Evolutionary conservation across 768 basidiomycete genomes (phyloP).

Genomic region (Lepiota venenata): DNA sequence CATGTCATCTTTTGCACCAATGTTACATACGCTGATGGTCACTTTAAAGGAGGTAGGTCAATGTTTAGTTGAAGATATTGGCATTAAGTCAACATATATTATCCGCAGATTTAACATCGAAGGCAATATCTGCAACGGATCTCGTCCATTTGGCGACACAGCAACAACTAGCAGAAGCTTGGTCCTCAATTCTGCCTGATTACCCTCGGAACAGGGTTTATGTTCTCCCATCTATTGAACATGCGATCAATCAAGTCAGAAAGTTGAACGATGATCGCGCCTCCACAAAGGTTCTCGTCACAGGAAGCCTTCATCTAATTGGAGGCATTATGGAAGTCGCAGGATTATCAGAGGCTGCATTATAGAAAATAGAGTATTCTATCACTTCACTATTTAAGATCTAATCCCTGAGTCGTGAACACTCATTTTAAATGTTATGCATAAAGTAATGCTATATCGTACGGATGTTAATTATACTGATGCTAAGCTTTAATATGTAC

Average conservation of each 20-base stretch:
- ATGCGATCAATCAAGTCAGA: constrained; percentile 72
- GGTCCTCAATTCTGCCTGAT: constrained; percentile 58
- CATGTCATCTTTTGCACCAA: constrained; percentile 95
- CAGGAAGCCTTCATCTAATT: constrained; percentile 91
- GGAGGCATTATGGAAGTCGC: constrained; percentile 94
- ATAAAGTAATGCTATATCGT: neutral
- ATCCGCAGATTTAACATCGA: constrained; percentile 69
- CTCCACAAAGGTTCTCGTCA: constrained; percentile 66
- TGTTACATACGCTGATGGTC: constrained; percentile 88
- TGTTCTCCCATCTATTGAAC: constrained; percentile 84
- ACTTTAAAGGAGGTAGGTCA: constrained; percentile 80
- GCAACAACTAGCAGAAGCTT: constrained; percentile 69
- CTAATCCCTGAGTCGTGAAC: too few species aligned
- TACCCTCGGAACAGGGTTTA: constrained; percentile 65
- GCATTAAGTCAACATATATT: neutral
- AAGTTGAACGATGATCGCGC: constrained; percentile 28
- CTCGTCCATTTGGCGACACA: constrained; percentile 70
- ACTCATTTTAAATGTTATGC: too few species aligned
- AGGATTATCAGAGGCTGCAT: constrained; percentile 65
- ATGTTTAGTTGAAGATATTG: neutral
- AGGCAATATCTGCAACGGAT: constrained; percentile 60
- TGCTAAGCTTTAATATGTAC: neutral
- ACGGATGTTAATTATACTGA: neutral
- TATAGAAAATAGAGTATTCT: constrained; percentile 31
- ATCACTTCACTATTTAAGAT: neutral